Evolutionary conservation across 2,329 filamentous ascomycete species (phyloP).

Genomic region (Diaporthe aspalathi): DNA sequence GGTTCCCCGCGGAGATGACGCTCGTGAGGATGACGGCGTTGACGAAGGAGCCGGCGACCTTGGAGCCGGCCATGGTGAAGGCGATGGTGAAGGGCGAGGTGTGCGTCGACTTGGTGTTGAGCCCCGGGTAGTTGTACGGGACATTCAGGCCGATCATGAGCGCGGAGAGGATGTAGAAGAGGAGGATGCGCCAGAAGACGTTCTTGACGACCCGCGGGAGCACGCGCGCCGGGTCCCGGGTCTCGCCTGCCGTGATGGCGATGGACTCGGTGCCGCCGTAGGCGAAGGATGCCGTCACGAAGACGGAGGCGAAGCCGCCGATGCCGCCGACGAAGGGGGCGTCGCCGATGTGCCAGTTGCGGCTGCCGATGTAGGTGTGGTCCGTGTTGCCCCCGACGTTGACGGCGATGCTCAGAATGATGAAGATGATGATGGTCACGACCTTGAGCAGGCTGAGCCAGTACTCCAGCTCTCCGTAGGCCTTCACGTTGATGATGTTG

Average conservation of each 20-base stretch:
- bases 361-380: constrained; percentile 67
- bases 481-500: constrained; percentile 64
- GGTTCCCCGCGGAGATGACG: constrained; percentile 69
- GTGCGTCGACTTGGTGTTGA: constrained; percentile 55
- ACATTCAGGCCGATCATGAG: constrained; percentile 69
- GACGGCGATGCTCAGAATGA: constrained; percentile 70
- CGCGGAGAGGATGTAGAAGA: constrained; percentile 65
- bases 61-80: constrained; percentile 67
- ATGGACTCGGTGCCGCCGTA: constrained; percentile 73
- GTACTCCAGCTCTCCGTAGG: constrained; percentile 69
- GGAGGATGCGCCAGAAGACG: constrained; percentile 71
- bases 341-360: constrained; percentile 68
- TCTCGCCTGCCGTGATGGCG: constrained; percentile 74
- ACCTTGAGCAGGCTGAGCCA: constrained; percentile 68
- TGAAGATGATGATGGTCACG: constrained; percentile 68
- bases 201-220: constrained; percentile 73
- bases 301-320: constrained; percentile 73
- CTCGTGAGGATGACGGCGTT: constrained; percentile 71
- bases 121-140: constrained; percentile 63
- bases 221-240: constrained; percentile 69
- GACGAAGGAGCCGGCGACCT: constrained; percentile 66
- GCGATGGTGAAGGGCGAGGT: constrained; percentile 74
- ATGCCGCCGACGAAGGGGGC: constrained; percentile 75
- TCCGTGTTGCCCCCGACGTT: constrained; percentile 68
- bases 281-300: constrained; percentile 71